These are phyloP conservation scores for Punctularia strigosozonata DNA, from an alignment of 768 basidiomycete species.

Conservation along the genomic window DNA sequence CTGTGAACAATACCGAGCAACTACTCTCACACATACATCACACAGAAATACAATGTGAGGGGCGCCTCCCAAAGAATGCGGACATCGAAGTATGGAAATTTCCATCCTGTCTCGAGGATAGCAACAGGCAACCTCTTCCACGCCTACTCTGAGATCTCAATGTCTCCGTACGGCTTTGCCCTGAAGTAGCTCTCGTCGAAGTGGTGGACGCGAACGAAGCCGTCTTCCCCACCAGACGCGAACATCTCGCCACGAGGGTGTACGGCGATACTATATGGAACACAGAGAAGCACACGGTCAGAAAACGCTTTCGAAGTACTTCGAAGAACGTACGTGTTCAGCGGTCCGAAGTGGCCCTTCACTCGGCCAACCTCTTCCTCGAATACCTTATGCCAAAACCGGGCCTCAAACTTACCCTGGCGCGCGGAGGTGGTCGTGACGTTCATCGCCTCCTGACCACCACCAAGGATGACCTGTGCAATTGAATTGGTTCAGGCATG, in stretches of 20 bases:
- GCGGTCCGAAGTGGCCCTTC: slow-evolving; percentile 93
- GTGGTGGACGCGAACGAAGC: slow-evolving; percentile 84
- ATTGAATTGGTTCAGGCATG: background rate
- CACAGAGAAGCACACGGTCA: too few species aligned
- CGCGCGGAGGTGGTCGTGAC: slow-evolving; percentile 91
- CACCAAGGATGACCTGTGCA: slow-evolving; percentile 73
- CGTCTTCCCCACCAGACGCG: slow-evolving; percentile 95
- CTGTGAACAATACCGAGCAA: too few species aligned
- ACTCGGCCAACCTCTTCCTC: slow-evolving; percentile 97
- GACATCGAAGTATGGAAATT: too few species aligned
- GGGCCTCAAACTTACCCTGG: slow-evolving; percentile 95
- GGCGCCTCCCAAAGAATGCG: too few species aligned
- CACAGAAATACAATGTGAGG: too few species aligned
- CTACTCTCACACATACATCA: too few species aligned
- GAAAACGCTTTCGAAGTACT: background rate
- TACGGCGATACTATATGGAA: slow-evolving; percentile 76
- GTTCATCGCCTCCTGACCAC: slow-evolving; percentile 96
- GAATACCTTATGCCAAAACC: slow-evolving; percentile 96
- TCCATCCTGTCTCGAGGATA: too few species aligned
- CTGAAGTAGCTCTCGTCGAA: slow-evolving; percentile 94
- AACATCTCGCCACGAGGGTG: slow-evolving; percentile 83
- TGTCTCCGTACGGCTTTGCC: slow-evolving; percentile 82
- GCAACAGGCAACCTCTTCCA: too few species aligned
- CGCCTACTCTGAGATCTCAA: slow-evolving; percentile 56
- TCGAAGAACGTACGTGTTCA: slow-evolving; percentile 71